phyloP scores from a whole-genome alignment of 495 filamentous ascomycete species.

The Extremus antarcticus region DNA sequence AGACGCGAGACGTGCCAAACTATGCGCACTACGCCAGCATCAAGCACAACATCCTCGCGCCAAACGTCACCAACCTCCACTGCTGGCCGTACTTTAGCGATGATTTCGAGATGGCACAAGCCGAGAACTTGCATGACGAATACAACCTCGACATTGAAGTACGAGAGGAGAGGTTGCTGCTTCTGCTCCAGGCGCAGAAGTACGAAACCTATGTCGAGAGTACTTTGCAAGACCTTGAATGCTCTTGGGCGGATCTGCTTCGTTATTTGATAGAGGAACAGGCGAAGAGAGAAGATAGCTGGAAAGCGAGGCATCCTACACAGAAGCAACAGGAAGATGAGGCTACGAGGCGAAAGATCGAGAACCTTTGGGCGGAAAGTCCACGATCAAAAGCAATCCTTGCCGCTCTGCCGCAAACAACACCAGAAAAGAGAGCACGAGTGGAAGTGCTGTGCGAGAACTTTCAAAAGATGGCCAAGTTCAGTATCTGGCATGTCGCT shows the following conservation, averaged over 20 bases:
- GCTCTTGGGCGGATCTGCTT: constrained; percentile 23
- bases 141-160: constrained; percentile 13
- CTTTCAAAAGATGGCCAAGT: constrained; percentile 22
- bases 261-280: constrained; percentile 19
- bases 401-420: constrained; percentile 18
- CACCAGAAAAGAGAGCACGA: constrained; percentile 5
- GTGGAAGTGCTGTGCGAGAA: constrained; percentile 22
- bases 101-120: constrained; percentile 11
- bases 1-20: constrained; percentile 7
- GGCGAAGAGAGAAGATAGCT: background rate
- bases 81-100: constrained; percentile 28
- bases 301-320: background rate
- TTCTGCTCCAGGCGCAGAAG: constrained; percentile 10
- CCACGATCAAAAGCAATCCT: constrained; percentile 22
- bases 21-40: constrained; percentile 20
- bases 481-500: constrained; percentile 29
- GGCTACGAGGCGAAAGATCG: constrained; percentile 23
- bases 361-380: background rate
- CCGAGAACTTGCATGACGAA: constrained; percentile 9
- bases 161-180: constrained; percentile 5
- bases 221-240: constrained; percentile 23
- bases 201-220: constrained; percentile 15
- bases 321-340: constrained; percentile 22
- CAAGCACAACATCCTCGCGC: constrained; percentile 22
- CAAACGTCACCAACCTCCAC: constrained; percentile 23